A percentile compares a stretch with the other conserved stretches of the same genome.
Conservation (phyloP, 164 flowering plant species). For the Kalanchoe fedtschenkoi region DNA sequence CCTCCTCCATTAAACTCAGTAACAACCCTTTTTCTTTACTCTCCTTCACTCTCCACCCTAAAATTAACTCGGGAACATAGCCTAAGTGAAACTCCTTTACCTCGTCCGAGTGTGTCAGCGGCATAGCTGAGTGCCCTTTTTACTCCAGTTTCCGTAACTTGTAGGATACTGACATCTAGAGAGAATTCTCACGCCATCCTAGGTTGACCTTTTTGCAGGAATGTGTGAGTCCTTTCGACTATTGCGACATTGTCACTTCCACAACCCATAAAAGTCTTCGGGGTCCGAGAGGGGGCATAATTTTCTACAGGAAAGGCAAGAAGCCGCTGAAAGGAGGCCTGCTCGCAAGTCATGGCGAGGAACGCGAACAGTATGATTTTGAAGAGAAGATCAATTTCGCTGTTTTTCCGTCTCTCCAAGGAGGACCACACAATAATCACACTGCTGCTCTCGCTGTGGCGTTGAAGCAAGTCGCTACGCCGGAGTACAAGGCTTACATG, state of each 20-base stretch:
- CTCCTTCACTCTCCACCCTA: too few relatives aligned
- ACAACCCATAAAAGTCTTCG: conserved; percentile 91
- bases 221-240: conserved; percentile 70
- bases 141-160: background rate
- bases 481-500: conserved; percentile 70
- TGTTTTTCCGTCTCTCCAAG: conserved; percentile 81
- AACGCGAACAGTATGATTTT: conserved; percentile 52
- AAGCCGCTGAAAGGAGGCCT: conserved; percentile 45
- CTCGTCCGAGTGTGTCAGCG: too few relatives aligned
- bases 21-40: too few relatives aligned
- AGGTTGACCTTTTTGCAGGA: conserved; percentile 36
- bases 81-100: too few relatives aligned
- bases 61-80: too few relatives aligned
- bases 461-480: conserved; percentile 76
- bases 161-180: too few relatives aligned
- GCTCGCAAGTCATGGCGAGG: conserved; percentile 38
- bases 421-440: conserved; percentile 94
- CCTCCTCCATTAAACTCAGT: too few relatives aligned
- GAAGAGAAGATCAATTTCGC: conserved; percentile 89
- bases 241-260: conserved; percentile 88
- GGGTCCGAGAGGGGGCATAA: conserved; percentile 92
- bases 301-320: conserved; percentile 67
- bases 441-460: conserved; percentile 96
- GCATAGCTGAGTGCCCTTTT: too few relatives aligned
- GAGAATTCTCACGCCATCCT: background rate